Percentiles rank a stretch among this genome's conserved stretches.
These are phyloP conservation scores for Phialophora expanda DNA, from an alignment of 2,329 filamentous ascomycete species.

Conservation along the genomic window DNA sequence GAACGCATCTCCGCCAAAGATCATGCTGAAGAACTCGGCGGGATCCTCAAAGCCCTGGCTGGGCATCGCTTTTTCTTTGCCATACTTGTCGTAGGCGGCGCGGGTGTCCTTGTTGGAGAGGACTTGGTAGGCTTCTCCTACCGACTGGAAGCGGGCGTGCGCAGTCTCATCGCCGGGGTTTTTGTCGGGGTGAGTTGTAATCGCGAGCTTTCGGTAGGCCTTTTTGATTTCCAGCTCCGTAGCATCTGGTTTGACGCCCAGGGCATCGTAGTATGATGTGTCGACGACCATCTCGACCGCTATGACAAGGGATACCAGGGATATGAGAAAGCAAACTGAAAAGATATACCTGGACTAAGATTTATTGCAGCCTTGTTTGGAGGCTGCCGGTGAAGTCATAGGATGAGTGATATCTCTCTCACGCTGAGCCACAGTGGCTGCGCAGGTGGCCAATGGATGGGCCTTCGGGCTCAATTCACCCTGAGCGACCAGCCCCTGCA, in stretches of 20 bases:
- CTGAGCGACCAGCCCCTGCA: background rate
- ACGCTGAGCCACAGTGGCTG: conserved; percentile 8
- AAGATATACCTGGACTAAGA: conserved; percentile 8
- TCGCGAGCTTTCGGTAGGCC: conserved; percentile 92
- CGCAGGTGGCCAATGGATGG: background rate
- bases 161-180: conserved; percentile 95
- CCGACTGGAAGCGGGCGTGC: conserved; percentile 89
- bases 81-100: conserved; percentile 93
- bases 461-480: background rate
- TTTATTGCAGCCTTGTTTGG: conserved; percentile 25
- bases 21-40: conserved; percentile 96
- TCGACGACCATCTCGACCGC: conserved; percentile 74
- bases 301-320: background rate
- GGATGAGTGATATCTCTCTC: conserved; percentile 3
- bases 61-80: conserved; percentile 92
- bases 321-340: conserved; percentile 3
- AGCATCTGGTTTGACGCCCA: conserved; percentile 83
- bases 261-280: conserved; percentile 83
- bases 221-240: conserved; percentile 95
- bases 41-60: conserved; percentile 93
- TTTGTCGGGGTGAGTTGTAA: conserved; percentile 75
- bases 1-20: conserved; percentile 96
- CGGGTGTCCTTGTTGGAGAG: conserved; percentile 86
- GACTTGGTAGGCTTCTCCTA: conserved; percentile 74
- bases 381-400: conserved; percentile 32